Evolutionary conservation across 73 alveolate species (phyloP).

Genomic region (Tetrahymena borealis): DNA sequence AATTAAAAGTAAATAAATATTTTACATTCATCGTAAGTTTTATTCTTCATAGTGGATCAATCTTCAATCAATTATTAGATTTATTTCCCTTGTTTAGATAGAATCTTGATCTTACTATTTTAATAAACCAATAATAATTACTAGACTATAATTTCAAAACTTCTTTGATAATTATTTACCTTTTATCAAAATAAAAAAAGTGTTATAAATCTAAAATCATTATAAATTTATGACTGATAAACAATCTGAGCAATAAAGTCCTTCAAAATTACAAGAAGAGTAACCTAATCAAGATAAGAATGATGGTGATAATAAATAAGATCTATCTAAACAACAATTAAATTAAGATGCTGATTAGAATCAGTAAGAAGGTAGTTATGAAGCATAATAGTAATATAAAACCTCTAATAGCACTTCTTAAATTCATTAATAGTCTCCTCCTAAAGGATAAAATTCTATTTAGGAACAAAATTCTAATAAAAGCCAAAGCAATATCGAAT

Average conservation of each 20-base stretch:
- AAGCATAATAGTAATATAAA: background rate
- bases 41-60: too few relatives aligned
- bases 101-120: background rate
- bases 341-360: background rate
- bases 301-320: background rate
- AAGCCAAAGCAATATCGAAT: background rate
- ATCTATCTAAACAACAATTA: background rate
- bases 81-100: too few relatives aligned
- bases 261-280: background rate
- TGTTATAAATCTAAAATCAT: background rate
- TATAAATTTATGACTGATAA: background rate
- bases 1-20: too few relatives aligned
- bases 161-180: background rate
- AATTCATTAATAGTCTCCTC: background rate
- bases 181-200: background rate
- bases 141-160: background rate
- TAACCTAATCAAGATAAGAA: background rate
- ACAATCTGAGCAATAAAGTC: background rate
- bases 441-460: background rate
- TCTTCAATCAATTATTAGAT: too few relatives aligned
- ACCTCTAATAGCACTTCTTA: background rate
- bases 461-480: background rate
- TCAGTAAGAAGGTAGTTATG: background rate
- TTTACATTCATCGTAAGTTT: background rate
- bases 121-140: background rate